Base-by-base conservation (phyloP, 2,329 filamentous ascomycete species). In the Claviceps humidiphila region DNA sequence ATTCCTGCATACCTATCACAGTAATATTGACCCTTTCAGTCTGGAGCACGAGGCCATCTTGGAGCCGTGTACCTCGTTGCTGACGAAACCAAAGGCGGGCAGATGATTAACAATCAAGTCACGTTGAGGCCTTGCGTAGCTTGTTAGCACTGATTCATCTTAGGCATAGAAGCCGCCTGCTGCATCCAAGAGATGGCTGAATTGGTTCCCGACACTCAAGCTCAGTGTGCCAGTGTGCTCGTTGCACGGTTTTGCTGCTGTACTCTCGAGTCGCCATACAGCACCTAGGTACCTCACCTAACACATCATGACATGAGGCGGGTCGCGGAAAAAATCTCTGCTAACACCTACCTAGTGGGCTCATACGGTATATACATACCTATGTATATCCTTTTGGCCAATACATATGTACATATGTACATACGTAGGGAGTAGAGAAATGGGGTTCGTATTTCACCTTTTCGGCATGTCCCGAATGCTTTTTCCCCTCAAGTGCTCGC, bases 401-500 rank as follows among this genome's bases (percentile, higher is more conserved):
- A 30, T 30, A n/a, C 20, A 22, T 22, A 22, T 22, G 22, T 22
- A 22, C 22, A 22, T 22, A 22, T 22, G 22, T 22, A 22, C 20
- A n/a, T 24, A 7, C 24, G 26, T 30, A 4, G 8, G 30, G 9
- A 34, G 30, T 34, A 34, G 2, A 46, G 26, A 13, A 34, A 17
- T 26, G n/a, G 26, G 13, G 7, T 17, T 47, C 24, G 22, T 26
- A 30, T 45, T 13, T 45, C 34, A 24, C 14, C 11, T 24, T 37
- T 38, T 47, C 54, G 54, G 53, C 47, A 54, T 56, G 44, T 53
- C 47, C 54, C 56, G 54, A 55, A 30, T 22, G 34, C 6, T 26
- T 40, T 47, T 30, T 2, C n/a, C 30, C 30, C 14, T 24, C 44
- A 30, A 47, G 5, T 30, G 22, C 24, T 41, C 38, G 11, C 30